These are phyloP conservation scores for Monilinia laxa DNA, from an alignment of 2,329 filamentous ascomycete species.

Conservation along the genomic window DNA sequence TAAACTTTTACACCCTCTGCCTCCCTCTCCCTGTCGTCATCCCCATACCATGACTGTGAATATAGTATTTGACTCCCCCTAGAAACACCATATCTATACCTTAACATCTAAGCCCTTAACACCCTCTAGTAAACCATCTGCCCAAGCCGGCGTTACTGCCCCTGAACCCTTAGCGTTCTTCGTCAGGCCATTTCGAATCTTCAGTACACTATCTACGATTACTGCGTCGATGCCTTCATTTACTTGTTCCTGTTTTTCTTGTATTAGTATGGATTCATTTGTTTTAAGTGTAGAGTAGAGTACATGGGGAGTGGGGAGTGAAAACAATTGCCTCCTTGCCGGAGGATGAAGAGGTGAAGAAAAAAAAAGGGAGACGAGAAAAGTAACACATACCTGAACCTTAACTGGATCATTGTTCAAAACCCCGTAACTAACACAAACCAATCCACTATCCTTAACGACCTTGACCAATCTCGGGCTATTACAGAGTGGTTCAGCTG, in stretches of 20 bases:
- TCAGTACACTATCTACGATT: slow-evolving; percentile 92
- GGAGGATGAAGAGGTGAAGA: too few species aligned
- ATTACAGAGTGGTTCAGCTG: slow-evolving; percentile 84
- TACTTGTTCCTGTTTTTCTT: slow-evolving; percentile 60
- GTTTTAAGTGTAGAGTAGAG: too few species aligned
- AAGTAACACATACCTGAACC: slow-evolving; percentile 67
- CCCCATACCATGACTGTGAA: too few species aligned
- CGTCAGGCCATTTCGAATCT: slow-evolving; percentile 80
- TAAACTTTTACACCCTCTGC: too few species aligned
- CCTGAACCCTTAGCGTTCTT: slow-evolving; percentile 34
- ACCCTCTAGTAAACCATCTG: slow-evolving; percentile 6
- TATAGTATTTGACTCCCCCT: not conserved
- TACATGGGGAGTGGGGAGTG: not conserved
- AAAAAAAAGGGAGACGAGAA: not conserved
- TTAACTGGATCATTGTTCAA: slow-evolving; percentile 85
- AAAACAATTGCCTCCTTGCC: not conserved
- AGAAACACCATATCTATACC: not conserved
- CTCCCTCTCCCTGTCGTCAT: too few species aligned
- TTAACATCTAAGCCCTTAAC: slow-evolving; percentile 6
- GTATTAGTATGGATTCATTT: slow-evolving; percentile 14
- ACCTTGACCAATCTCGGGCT: slow-evolving; percentile 87
- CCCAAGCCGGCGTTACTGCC: slow-evolving; percentile 8
- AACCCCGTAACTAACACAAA: slow-evolving; percentile 92
- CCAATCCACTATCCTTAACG: slow-evolving; percentile 89
- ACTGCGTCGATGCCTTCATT: slow-evolving; percentile 96